A percentile compares a stretch with the other conserved stretches of the same genome.
These are phyloP conservation scores for Thalassiosira hispida DNA, from an alignment of 352 stramenopile species.

Conservation along the genomic window DNA sequence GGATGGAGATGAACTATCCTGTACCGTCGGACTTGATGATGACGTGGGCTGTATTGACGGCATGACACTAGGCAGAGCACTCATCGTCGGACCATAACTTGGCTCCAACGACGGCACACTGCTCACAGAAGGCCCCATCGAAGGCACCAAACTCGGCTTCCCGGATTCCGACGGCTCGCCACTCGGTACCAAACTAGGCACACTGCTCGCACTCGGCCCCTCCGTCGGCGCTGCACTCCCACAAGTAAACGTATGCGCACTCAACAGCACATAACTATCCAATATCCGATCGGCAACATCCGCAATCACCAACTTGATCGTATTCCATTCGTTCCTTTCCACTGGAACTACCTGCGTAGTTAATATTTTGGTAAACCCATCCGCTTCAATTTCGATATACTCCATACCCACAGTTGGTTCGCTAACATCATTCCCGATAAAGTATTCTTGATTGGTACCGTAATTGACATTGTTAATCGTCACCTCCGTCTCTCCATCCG, in stretches of 20 bases:
- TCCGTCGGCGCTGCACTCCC: no score
- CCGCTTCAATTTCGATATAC: conserved; percentile 31
- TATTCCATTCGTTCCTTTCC: conserved; percentile 15
- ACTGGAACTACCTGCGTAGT: conserved; percentile 14
- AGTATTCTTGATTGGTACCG: conserved; percentile 17
- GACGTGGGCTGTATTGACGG: no score
- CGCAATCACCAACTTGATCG: conserved; percentile 30
- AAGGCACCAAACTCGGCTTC: no score
- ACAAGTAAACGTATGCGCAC: conserved; percentile 30
- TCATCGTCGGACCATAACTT: no score
- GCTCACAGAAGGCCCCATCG: no score
- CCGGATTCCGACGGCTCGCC: no score
- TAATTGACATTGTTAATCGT: conserved; percentile 31
- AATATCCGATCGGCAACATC: conserved; percentile 31
- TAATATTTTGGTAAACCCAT: conserved; percentile 40
- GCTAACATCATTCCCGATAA: conserved; percentile 14
- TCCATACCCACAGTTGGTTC: background rate
- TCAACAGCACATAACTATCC: conserved; percentile 27
- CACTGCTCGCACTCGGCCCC: no score
- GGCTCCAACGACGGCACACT: no score
- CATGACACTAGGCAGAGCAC: no score
- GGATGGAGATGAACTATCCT: background rate
- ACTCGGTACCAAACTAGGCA: no score
- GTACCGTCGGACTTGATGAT: no score
- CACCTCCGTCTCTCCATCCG: conserved; percentile 2